Base-by-base conservation (phyloP, 2,329 filamentous ascomycete genomes). In the Aspergillus viridinutans region DNA sequence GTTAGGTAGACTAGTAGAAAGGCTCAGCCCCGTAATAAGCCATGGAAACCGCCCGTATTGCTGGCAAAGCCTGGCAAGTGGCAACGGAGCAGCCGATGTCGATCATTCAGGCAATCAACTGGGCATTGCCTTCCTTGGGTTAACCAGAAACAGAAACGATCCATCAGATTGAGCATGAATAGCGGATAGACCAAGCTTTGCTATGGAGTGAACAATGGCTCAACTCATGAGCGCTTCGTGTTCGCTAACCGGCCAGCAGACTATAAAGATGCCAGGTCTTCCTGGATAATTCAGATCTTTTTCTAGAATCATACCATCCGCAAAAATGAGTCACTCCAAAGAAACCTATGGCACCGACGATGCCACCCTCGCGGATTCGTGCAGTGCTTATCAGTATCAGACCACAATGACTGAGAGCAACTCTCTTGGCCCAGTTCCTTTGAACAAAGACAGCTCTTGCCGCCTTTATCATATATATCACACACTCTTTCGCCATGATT, bases 381-480 rank as follows among this genome's bases (percentile, higher is more conserved):
- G 17, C 9, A 50, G 55, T 6, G 17, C 43, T 20, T 50, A 21
- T 2, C 32, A 25, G 10, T 50, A 21, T 2, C 32, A 25, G 10
- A 23, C 20, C 29, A 52, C 54, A 28, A 57, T 40, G 5, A 9
- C 48, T 25, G 45, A 42, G 6, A 23, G 43, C n/a, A 48, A 42
- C 20, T 52, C 52, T 20, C 21, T 52, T 4, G 45, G 48, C 21
- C 35, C 49, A 1, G 38, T 32, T 25, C 43, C 52, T 8, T 32
- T 55, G 21, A 40, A 29, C 14, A 4, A 23, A 8, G 28, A 12
- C 21, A 25, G 25, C 28, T 25, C 17, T 12, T 50, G 53, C 38
- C 61, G 55, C 17, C 55, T 67, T 29, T 71, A 69, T 51, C 52
- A 61, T 40, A 62, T 71, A 53, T 66, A 64, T 17, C 61, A 67